Percentiles rank a stretch among this genome's conserved stretches.
Evolutionary conservation across 345 rosid genomes (phyloP).

Genomic region (Ricinus communis): DNA sequence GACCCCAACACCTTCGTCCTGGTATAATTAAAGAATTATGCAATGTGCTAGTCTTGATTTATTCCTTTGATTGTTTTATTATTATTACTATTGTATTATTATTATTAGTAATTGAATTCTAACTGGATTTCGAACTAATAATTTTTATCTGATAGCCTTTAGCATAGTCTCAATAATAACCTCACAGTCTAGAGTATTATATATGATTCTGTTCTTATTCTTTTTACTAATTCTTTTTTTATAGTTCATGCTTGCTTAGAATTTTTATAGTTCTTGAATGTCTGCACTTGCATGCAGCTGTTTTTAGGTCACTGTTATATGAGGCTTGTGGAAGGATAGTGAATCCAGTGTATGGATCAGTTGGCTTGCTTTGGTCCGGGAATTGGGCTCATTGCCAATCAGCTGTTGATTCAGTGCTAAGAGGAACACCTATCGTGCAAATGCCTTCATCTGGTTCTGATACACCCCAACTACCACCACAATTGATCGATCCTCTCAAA

Average conservation of each 20-base stretch:
- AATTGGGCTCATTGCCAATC: constrained; percentile 29
- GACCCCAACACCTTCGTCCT: constrained; percentile 24
- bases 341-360: constrained; percentile 27
- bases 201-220: too few species aligned
- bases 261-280: neutral
- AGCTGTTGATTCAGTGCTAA: constrained; percentile 54
- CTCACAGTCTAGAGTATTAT: too few species aligned
- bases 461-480: constrained; percentile 20
- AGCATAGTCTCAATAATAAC: too few species aligned
- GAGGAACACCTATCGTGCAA: constrained; percentile 39
- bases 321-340: constrained; percentile 32
- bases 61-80: too few species aligned
- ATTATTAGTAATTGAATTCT: too few species aligned
- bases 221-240: neutral
- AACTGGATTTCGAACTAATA: too few species aligned
- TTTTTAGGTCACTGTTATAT: constrained; percentile 23
- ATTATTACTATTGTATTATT: too few species aligned
- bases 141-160: too few species aligned
- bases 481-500: constrained; percentile 38
- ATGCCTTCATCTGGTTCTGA: constrained; percentile 29
- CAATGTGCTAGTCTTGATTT: too few species aligned
- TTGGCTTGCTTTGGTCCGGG: constrained; percentile 28
- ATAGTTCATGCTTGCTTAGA: neutral
- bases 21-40: constrained; percentile 10
- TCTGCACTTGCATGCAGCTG: constrained; percentile 17